Evolutionary conservation across 192 early-diverging fungal genomes (phyloP).

Genomic region (Backusella australiensis): DNA sequence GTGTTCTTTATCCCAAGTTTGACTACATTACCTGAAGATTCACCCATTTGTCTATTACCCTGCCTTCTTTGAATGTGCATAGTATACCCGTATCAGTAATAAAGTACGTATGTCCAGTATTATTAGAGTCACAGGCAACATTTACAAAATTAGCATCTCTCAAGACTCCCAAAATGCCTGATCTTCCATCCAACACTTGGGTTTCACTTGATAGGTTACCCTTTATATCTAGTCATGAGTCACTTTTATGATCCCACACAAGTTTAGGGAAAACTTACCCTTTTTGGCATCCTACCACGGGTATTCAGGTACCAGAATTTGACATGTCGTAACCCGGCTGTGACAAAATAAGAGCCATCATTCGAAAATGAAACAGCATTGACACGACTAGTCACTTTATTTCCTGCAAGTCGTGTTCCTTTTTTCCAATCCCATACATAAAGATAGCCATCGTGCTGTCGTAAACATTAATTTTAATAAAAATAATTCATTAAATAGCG

Average conservation of each 20-base stretch:
- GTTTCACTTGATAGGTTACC: slow-evolving; percentile 31
- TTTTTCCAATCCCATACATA: slow-evolving; percentile 84
- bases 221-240: slow-evolving; percentile 8
- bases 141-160: slow-evolving; percentile 73
- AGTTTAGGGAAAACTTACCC: slow-evolving; percentile 11
- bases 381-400: slow-evolving; percentile 62
- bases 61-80: slow-evolving; percentile 59
- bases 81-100: slow-evolving; percentile 68
- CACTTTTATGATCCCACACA: neutral
- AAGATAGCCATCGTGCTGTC: slow-evolving; percentile 77
- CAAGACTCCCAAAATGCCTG: slow-evolving; percentile 64
- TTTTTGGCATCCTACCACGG: slow-evolving; percentile 34
- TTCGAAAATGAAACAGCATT: slow-evolving; percentile 62
- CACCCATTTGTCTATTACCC: slow-evolving; percentile 80
- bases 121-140: slow-evolving; percentile 48
- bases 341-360: slow-evolving; percentile 69
- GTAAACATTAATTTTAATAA: neutral
- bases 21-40: slow-evolving; percentile 60
- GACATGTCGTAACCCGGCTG: slow-evolving; percentile 72
- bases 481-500: neutral
- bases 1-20: neutral
- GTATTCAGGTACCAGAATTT: slow-evolving; percentile 79
- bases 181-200: slow-evolving; percentile 66
- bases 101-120: slow-evolving; percentile 52
- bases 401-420: slow-evolving; percentile 57